Evolutionary conservation across 116 monocot species (phyloP).

Genomic region (Papilionanthe hybrid): DNA sequence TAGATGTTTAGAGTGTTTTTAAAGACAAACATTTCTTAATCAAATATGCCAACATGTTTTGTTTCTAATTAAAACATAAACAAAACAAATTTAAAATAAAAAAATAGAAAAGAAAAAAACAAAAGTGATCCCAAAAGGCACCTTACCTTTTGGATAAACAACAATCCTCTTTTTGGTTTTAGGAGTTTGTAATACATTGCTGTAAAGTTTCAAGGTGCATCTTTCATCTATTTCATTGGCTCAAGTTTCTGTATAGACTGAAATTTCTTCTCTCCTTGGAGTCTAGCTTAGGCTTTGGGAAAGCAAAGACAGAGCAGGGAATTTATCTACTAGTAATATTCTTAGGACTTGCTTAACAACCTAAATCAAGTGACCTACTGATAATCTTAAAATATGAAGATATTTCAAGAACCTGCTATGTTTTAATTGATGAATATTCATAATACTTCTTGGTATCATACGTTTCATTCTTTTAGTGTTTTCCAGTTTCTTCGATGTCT

Average conservation of each 20-base stretch:
- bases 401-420: background rate
- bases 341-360: background rate
- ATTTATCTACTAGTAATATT: slow-evolving; percentile 1
- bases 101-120: too few species aligned
- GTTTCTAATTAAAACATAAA: too few species aligned
- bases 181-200: background rate
- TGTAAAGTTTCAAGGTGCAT: slow-evolving; percentile 2
- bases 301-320: background rate
- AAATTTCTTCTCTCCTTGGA: background rate
- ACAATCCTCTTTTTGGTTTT: background rate
- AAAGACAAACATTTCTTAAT: too few species aligned
- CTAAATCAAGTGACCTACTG: background rate
- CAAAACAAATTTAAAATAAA: too few species aligned
- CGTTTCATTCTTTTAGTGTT: background rate
- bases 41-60: too few species aligned
- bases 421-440: background rate
- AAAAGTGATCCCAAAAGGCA: too few species aligned
- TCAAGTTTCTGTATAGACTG: background rate
- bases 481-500: background rate
- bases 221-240: background rate
- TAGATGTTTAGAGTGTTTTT: too few species aligned
- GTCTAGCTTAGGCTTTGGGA: background rate
- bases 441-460: background rate
- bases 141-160: slow-evolving; percentile 2
- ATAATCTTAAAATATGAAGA: background rate